These are phyloP conservation scores for Candida tallmaniae DNA, from an alignment of 805 yeast genomes.

Conservation along the genomic window DNA sequence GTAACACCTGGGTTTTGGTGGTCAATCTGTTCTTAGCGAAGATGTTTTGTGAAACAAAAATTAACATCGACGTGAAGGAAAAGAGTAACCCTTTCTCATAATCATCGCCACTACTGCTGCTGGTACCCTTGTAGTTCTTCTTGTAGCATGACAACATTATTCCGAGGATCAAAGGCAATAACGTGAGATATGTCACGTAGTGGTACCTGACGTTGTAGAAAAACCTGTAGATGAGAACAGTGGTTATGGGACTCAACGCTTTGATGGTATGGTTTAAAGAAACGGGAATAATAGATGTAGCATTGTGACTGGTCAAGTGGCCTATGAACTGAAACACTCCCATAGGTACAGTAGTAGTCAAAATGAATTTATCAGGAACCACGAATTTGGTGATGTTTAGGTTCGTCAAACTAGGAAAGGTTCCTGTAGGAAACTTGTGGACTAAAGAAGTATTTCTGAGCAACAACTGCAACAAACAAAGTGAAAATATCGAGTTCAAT, in stretches of 20 bases:
- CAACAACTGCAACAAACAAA: constrained; percentile 19
- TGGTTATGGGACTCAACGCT: constrained; percentile 84
- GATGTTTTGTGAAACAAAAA: constrained; percentile 74
- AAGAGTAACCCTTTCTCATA: constrained; percentile 41
- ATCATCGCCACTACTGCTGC: neutral
- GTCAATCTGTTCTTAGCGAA: constrained; percentile 74
- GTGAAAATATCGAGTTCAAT: constrained; percentile 61
- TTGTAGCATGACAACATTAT: constrained; percentile 68
- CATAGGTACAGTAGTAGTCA: constrained; percentile 82
- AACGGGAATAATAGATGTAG: constrained; percentile 91
- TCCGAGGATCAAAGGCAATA: constrained; percentile 76
- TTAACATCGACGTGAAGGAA: constrained; percentile 55
- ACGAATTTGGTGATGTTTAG: constrained; percentile 37
- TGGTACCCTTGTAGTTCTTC: constrained; percentile 12
- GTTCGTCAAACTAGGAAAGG: constrained; percentile 37
- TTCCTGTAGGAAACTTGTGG: constrained; percentile 41
- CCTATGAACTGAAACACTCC: constrained; percentile 92
- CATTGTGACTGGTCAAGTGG: constrained; percentile 85
- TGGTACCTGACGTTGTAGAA: constrained; percentile 57
- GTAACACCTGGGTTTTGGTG: constrained; percentile 28
- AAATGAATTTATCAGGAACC: constrained; percentile 48
- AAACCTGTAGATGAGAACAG: constrained; percentile 73
- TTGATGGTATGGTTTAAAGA: constrained; percentile 92
- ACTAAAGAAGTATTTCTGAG: constrained; percentile 2
- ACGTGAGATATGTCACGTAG: constrained; percentile 66